These are phyloP conservation scores for Colletotrichum melonis DNA, from an alignment of 2,329 filamentous ascomycete species.

Conservation along the genomic window DNA sequence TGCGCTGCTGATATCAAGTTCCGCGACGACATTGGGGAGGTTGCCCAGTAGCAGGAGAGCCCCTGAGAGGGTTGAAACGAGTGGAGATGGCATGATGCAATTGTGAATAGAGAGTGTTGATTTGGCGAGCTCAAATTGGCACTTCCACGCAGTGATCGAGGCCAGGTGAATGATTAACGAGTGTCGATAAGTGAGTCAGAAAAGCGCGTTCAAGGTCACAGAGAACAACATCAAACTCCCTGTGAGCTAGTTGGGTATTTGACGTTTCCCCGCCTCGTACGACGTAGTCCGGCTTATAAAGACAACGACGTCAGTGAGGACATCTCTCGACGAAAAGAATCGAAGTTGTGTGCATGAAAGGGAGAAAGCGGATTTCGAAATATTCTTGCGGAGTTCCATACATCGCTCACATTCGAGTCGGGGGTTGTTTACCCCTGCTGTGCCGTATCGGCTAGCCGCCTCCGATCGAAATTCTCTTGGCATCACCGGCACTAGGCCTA, in stretches of 20 bases:
- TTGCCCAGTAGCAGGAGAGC: not conserved
- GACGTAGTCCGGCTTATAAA: too few species aligned
- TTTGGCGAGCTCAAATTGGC: not conserved
- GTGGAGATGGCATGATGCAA: not conserved
- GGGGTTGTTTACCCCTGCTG: constrained; percentile 7
- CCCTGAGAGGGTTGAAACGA: not conserved
- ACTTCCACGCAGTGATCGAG: not conserved
- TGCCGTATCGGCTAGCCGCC: not conserved
- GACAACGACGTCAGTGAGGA: not conserved
- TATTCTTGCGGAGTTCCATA: not conserved
- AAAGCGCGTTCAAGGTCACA: not conserved
- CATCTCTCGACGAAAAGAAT: too few species aligned
- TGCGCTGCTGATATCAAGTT: constrained; percentile 17
- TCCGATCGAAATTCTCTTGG: constrained; percentile 1
- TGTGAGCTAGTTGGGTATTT: too few species aligned
- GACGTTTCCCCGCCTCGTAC: not conserved
- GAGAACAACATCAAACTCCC: not conserved
- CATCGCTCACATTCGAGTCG: not conserved
- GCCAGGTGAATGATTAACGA: not conserved
- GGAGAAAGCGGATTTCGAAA: not conserved
- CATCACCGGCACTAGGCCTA: not conserved
- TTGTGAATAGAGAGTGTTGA: not conserved
- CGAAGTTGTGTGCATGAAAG: not conserved
- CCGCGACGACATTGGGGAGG: not conserved
- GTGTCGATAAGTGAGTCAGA: not conserved